phyloP scores from a whole-genome alignment of 139 green algal genomes.

The Chara braunii region DNA sequence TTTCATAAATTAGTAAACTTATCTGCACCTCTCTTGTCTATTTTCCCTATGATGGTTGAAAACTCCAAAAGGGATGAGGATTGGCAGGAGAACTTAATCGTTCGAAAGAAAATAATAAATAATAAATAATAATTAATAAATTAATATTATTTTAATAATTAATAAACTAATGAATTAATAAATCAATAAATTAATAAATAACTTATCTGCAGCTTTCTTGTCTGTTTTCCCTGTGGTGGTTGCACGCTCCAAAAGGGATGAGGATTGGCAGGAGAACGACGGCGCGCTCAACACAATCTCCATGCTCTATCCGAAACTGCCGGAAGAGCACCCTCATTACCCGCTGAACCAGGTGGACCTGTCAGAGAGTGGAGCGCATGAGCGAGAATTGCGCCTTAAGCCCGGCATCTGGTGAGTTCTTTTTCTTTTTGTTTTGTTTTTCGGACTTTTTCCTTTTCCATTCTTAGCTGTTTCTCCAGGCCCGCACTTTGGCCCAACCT shows the following conservation, averaged over 20 bases:
- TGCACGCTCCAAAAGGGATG: constrained; percentile 37
- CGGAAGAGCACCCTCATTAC: constrained; percentile 9
- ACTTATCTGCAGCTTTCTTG: too few relatives aligned
- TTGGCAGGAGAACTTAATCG: too few relatives aligned
- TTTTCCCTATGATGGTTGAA: too few relatives aligned
- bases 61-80: too few relatives aligned
- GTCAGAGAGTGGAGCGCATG: constrained; percentile 1
- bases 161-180: too few relatives aligned
- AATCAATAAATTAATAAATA: too few relatives aligned
- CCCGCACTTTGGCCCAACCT: not conserved
- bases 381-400: not conserved
- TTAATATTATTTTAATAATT: too few relatives aligned
- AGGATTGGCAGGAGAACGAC: constrained; percentile 39
- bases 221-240: too few relatives aligned
- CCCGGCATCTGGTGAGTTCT: constrained; percentile 30
- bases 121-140: too few relatives aligned
- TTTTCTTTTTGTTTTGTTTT: not conserved
- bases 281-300: constrained; percentile 40
- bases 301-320: constrained; percentile 33
- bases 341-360: not conserved
- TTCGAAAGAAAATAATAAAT: too few relatives aligned
- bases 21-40: too few relatives aligned
- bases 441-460: not conserved
- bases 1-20: too few relatives aligned
- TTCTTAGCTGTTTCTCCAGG: not conserved